Base-by-base conservation (phyloP, 106 monocot genomes). In the Xerophyta viscosa region DNA sequence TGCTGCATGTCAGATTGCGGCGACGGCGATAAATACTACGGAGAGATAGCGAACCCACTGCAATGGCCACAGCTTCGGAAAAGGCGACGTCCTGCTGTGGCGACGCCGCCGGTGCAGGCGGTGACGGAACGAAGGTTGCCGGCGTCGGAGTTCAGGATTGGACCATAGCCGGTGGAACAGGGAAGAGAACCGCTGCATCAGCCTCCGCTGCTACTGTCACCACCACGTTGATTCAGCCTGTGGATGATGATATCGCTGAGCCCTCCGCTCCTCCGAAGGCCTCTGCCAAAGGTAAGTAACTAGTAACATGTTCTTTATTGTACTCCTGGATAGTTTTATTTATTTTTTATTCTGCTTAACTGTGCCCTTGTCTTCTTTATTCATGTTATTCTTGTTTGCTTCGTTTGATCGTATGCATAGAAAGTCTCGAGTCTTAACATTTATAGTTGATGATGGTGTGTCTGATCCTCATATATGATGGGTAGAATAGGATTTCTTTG, bases 51-150 rank as follows among this genome's bases (percentile, higher is more conserved):
- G 10, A 88, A 88, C 67, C 88, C 88, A 4, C 36, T 76, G 37
- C 94, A 94, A 88, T 94, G 94, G 94, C 84, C 88, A 41, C 94
- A 94, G 65, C 88, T 94, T 14, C 71, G 84, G 94, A 84, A 88
- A 88, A 94, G 60, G 61, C 74, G 88, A 66, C 88, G 94, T 37
- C 74, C 26, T 77, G 80, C 72, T 77, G 80, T 61, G 37, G 8
- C 26, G 1, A 30, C 10, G 46, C 21, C 17, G 54, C 49, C 1
- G 28, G 29, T 0, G 17, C 10, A 18, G 61, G 1, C 48, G 56
- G 27, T 10, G 48, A 13, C 37, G 39, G 28, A 12, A 28, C 3
- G 12, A 39, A 48, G 47, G 28, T 17, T 48, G 18, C 18, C 18
- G 53, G 26, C 23, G 46, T 20, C 21, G 11, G 5, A n/a, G 54